Evolutionary conservation across 805 yeast species (phyloP).

Genomic region (Candida hispaniensis): DNA sequence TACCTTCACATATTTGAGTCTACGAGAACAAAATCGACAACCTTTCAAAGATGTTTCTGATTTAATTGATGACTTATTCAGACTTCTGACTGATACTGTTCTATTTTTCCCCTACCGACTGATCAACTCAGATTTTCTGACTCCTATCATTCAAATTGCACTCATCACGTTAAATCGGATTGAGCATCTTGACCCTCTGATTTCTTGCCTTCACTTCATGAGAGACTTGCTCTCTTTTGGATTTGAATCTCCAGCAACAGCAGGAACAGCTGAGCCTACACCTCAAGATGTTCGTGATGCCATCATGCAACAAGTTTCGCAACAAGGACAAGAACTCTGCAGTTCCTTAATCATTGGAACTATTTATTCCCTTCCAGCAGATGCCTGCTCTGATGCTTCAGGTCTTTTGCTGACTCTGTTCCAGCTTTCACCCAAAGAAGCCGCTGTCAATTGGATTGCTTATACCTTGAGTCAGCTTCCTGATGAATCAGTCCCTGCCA

Average conservation of each 20-base stretch:
- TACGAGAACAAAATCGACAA: conserved; percentile 16
- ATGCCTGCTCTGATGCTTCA: conserved; percentile 61
- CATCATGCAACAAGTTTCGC: conserved; percentile 38
- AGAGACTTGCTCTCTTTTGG: conserved; percentile 85
- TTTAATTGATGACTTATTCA: conserved; percentile 74
- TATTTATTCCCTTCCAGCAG: conserved; percentile 58
- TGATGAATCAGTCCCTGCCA: conserved; percentile 47
- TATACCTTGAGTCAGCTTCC: conserved; percentile 49
- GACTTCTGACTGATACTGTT: conserved; percentile 65
- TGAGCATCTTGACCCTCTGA: conserved; percentile 61
- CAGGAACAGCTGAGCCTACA: conserved; percentile 41
- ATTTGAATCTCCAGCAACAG: conserved; percentile 64
- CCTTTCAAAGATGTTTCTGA: conserved; percentile 40
- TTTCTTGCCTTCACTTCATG: conserved; percentile 59
- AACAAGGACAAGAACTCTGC: conserved; percentile 49
- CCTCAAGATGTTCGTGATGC: conserved; percentile 45
- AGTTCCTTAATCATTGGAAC: conserved; percentile 51
- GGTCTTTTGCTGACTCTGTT: conserved; percentile 59
- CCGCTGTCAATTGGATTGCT: conserved; percentile 54
- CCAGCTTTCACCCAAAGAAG: conserved; percentile 32
- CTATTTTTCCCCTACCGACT: conserved; percentile 59
- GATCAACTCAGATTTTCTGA: conserved; percentile 30
- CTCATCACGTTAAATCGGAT: conserved; percentile 40
- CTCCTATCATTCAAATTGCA: conserved; percentile 48
- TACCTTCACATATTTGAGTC: conserved; percentile 36